Conservation (phyloP, 768 basidiomycete species). For the Antrodiella citrinella region DNA sequence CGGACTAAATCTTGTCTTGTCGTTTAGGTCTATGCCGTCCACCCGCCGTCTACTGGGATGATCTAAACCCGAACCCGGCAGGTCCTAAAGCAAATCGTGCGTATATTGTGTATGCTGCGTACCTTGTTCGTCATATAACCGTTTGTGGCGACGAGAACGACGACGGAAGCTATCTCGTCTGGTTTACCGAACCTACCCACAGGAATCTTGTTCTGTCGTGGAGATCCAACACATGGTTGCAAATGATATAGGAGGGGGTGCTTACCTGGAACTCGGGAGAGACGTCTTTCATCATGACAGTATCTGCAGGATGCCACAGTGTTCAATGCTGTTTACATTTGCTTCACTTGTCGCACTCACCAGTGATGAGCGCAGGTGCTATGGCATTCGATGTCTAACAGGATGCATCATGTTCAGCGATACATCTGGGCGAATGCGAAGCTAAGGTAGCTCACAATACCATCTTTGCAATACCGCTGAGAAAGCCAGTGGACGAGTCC, state of each 20-base stretch:
- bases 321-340: no score
- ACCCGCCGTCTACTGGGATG: conserved; percentile 39
- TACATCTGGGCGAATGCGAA: no score
- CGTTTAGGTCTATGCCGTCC: no score
- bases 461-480: conserved; percentile 38
- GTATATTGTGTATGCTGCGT: no score
- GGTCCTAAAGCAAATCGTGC: no score
- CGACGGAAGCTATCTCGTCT: conserved; percentile 42
- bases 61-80: conserved; percentile 23
- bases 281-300: conserved; percentile 39
- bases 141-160: conserved; percentile 41
- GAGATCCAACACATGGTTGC: not conserved
- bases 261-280: conserved; percentile 27
- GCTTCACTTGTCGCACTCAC: conserved; percentile 25
- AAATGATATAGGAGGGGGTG: not conserved
- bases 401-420: no score
- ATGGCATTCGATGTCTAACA: conserved; percentile 46
- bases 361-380: conserved; percentile 42
- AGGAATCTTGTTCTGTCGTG: conserved; percentile 35
- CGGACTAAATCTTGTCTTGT: no score
- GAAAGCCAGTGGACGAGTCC: conserved; percentile 51
- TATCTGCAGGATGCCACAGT: no score
- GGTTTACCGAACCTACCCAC: conserved; percentile 43
- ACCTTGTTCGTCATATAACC: conserved; percentile 54
- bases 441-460: conserved; percentile 41